phyloP scores from a whole-genome alignment of 2,329 filamentous ascomycete genomes.

The Zarea fungicola region DNA sequence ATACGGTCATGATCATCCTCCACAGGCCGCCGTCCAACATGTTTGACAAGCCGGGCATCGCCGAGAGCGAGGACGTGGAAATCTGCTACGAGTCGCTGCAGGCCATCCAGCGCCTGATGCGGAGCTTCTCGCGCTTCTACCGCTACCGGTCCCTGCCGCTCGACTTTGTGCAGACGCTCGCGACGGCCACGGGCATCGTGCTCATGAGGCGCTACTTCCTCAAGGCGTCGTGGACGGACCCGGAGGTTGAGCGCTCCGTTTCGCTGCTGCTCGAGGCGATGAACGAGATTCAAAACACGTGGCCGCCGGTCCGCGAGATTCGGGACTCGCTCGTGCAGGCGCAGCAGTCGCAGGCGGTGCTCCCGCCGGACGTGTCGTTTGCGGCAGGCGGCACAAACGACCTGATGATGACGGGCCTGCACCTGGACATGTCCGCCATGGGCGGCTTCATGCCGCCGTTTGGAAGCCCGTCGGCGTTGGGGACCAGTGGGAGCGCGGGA shows the following conservation, averaged over 20 bases:
- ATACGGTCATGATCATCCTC: conserved; percentile 47
- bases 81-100: conserved; percentile 45
- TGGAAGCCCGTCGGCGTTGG: neutral
- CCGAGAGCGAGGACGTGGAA: conserved; percentile 40
- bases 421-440: conserved; percentile 21
- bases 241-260: conserved; percentile 44
- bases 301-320: conserved; percentile 41
- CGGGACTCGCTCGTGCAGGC: conserved; percentile 28
- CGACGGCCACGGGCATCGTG: conserved; percentile 40
- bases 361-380: conserved; percentile 27
- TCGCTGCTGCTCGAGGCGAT: conserved; percentile 45
- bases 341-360: conserved; percentile 25
- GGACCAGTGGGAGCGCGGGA: conserved; percentile 7
- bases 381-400: conserved; percentile 24
- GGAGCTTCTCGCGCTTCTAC: conserved; percentile 40
- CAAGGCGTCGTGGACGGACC: conserved; percentile 34
- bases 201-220: conserved; percentile 42
- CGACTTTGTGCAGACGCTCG: conserved; percentile 45
- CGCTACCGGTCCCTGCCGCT: conserved; percentile 39
- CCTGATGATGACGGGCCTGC: conserved; percentile 30
- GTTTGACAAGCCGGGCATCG: conserved; percentile 34
- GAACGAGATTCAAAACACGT: conserved; percentile 45
- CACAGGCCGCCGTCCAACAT: conserved; percentile 42
- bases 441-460: conserved; percentile 21
- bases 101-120: conserved; percentile 39